phyloP scores from a whole-genome alignment of 177 flowering plant genomes.

The Vitis hybrid region DNA sequence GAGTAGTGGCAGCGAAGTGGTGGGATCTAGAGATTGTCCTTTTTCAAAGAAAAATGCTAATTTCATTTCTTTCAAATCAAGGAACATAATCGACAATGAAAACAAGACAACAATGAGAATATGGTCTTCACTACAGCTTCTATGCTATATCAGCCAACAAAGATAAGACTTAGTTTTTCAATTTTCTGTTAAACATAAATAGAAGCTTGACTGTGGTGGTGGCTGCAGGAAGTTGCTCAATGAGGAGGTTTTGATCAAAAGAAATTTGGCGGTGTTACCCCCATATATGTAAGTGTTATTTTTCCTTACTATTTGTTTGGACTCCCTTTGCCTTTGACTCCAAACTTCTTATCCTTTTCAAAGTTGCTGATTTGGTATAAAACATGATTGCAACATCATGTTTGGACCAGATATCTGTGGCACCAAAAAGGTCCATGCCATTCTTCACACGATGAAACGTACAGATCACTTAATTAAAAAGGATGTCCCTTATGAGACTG shows the following conservation, averaged over 20 bases:
- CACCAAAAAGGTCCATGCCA: conserved; percentile 91
- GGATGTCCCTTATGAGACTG: conserved; percentile 55
- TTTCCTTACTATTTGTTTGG: background rate
- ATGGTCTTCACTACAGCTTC: conserved; percentile 53
- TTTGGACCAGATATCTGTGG: too few species aligned
- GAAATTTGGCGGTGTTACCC: conserved; percentile 94
- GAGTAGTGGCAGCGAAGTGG: too few species aligned
- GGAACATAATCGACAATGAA: too few species aligned
- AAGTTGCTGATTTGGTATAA: too few species aligned
- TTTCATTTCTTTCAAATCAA: too few species aligned
- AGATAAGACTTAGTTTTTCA: conserved; percentile 80
- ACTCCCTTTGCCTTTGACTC: background rate
- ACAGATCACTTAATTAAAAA: conserved; percentile 87
- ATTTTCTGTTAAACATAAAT: conserved; percentile 90
- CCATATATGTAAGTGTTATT: conserved; percentile 68
- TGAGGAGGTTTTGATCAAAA: conserved; percentile 79
- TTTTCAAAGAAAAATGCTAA: too few species aligned
- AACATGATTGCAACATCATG: conserved; percentile 61
- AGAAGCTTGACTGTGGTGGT: conserved; percentile 99
- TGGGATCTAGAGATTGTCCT: too few species aligned
- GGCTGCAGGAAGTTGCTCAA: conserved; percentile 97
- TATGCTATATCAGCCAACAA: conserved; percentile 81
- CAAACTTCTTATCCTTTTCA: background rate
- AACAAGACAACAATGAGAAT: too few species aligned
- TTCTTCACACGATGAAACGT: conserved; percentile 51